Conservation (phyloP, 2,329 filamentous ascomycete genomes). For the Helotiales sp. region DNA sequence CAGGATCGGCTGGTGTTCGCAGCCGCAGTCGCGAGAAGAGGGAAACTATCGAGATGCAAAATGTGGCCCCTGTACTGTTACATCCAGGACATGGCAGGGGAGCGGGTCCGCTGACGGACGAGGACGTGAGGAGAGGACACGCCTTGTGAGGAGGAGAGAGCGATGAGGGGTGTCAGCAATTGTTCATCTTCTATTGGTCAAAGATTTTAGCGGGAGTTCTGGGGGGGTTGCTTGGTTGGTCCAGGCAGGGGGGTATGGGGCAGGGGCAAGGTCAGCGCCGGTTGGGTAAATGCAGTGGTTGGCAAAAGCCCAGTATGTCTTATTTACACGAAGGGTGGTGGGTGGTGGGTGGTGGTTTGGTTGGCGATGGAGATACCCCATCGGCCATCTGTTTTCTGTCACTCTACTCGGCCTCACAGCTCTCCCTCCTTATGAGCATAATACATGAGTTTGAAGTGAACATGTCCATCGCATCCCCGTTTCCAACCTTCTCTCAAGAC, state of each 20-base stretch:
- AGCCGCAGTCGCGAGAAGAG: conserved; percentile 26
- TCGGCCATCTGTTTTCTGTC: background rate
- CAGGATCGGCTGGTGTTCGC: conserved; percentile 1
- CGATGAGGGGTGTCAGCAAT: background rate
- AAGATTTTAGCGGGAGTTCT: conserved; percentile 10
- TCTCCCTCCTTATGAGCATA: background rate
- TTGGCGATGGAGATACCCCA: too few relatives aligned
- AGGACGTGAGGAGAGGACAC: conserved; percentile 34
- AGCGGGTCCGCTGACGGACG: conserved; percentile 18
- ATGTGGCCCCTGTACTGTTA: conserved; percentile 36
- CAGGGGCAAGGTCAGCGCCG: background rate
- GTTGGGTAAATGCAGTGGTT: background rate
- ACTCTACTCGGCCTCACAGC: background rate
- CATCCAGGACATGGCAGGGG: conserved; percentile 38
- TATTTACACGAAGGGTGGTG: too few relatives aligned
- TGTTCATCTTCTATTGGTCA: background rate
- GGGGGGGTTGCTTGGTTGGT: background rate
- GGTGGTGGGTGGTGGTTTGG: too few relatives aligned
- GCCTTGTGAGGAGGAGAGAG: conserved; percentile 22
- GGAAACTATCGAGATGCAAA: conserved; percentile 36
- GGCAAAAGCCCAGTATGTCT: too few relatives aligned
- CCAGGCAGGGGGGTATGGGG: too few relatives aligned
- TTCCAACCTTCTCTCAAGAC: background rate
- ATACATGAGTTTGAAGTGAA: background rate
- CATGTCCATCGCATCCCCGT: background rate